These are phyloP conservation scores for Scheffersomyces amazonensis DNA, from an alignment of 805 yeast genomes.

Conservation along the genomic window DNA sequence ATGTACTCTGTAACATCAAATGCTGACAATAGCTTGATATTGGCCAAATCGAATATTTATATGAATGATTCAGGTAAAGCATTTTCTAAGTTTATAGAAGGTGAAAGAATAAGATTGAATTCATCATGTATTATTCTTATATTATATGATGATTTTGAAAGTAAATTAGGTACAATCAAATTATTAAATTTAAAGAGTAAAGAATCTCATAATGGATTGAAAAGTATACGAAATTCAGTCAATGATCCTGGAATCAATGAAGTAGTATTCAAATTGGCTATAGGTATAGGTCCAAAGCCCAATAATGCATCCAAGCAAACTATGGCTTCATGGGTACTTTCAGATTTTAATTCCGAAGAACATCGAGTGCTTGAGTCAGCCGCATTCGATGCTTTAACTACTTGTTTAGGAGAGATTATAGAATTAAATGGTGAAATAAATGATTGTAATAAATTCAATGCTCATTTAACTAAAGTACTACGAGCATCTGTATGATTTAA, in stretches of 20 bases:
- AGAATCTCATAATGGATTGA: constrained; percentile 41
- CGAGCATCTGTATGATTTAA: background rate
- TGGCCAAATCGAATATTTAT: constrained; percentile 35
- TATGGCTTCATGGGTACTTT: constrained; percentile 42
- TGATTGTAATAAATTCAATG: constrained; percentile 26
- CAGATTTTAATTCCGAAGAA: constrained; percentile 26
- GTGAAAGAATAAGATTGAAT: constrained; percentile 8
- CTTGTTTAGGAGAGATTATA: constrained; percentile 19
- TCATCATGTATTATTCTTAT: constrained; percentile 8
- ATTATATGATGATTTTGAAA: constrained; percentile 39
- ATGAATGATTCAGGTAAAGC: constrained; percentile 40
- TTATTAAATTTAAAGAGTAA: constrained; percentile 28
- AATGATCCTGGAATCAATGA: no score
- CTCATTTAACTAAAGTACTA: constrained; percentile 9
- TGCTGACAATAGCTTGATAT: constrained; percentile 15
- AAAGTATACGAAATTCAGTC: constrained; percentile 14
- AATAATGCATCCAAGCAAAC: constrained; percentile 26
- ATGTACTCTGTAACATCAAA: constrained; percentile 23
- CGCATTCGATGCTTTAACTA: constrained; percentile 11
- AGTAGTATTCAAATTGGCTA: constrained; percentile 27
- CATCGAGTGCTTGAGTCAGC: constrained; percentile 10
- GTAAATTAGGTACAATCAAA: constrained; percentile 25
- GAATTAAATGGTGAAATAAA: constrained; percentile 16
- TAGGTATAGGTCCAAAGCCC: constrained; percentile 45
- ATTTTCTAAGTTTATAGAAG: constrained; percentile 20